Evolutionary conservation across 441 rosid species (phyloP).

Genomic region (Bocquillonia castaneifolia): DNA sequence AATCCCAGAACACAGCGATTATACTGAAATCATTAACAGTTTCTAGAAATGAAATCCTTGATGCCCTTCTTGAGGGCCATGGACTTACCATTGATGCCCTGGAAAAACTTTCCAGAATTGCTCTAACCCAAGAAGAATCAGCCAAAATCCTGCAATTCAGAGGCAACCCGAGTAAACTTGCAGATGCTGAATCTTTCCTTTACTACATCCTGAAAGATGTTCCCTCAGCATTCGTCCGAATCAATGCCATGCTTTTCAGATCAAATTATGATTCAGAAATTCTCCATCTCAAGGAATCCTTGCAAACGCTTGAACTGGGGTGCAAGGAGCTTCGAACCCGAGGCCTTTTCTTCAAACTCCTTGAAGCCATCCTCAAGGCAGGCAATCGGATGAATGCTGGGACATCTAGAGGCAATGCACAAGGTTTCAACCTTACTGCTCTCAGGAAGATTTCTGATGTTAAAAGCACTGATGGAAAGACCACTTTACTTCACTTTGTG

Average conservation of each 20-base stretch:
- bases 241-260: constrained; percentile 56
- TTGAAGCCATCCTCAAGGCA: constrained; percentile 67
- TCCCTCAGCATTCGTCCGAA: constrained; percentile 51
- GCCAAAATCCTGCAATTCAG: constrained; percentile 41
- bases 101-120: constrained; percentile 41
- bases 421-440: constrained; percentile 53
- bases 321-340: constrained; percentile 48
- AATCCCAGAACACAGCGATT: constrained; percentile 46
- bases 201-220: constrained; percentile 44
- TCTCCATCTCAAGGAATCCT: constrained; percentile 39
- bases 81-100: constrained; percentile 37
- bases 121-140: constrained; percentile 48
- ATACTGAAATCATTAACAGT: constrained; percentile 41
- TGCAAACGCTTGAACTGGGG: constrained; percentile 41
- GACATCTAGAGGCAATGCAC: constrained; percentile 59
- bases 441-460: constrained; percentile 53
- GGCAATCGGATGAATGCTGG: constrained; percentile 68
- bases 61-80: constrained; percentile 36
- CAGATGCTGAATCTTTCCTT: constrained; percentile 60
- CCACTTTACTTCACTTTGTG: constrained; percentile 60
- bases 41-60: constrained; percentile 36
- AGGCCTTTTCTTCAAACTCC: constrained; percentile 55
- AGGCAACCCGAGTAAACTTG: constrained; percentile 40
- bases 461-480: constrained; percentile 60
- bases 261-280: constrained; percentile 47